Conservation (phyloP, 768 basidiomycete species). For the Collybia sp. region DNA sequence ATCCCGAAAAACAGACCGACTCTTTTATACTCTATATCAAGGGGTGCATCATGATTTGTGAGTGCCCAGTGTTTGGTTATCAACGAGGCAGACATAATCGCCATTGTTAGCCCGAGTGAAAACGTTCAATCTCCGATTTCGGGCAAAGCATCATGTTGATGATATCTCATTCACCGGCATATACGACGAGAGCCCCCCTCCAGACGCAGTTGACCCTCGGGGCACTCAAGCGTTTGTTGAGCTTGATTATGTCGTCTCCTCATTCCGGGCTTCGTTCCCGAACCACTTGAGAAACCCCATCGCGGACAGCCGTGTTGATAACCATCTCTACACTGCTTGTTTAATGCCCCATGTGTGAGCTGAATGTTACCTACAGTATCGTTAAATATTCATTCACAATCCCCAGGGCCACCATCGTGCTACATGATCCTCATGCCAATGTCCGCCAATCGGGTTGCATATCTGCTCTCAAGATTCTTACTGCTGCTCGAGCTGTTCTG, state of each 20-base stretch:
- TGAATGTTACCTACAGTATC: background rate
- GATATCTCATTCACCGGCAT: constrained; percentile 43
- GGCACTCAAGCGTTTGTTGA: constrained; percentile 60
- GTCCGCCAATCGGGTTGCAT: constrained; percentile 53
- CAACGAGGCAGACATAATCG: background rate
- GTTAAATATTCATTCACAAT: constrained; percentile 3
- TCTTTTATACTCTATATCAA: constrained; percentile 73
- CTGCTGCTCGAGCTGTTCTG: constrained; percentile 60
- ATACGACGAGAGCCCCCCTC: constrained; percentile 29
- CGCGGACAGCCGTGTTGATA: constrained; percentile 50
- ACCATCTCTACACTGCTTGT: constrained; percentile 49
- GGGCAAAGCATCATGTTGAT: constrained; percentile 54
- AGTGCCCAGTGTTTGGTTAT: constrained; percentile 8
- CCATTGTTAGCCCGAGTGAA: constrained; percentile 40
- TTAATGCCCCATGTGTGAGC: constrained; percentile 38
- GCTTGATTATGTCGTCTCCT: constrained; percentile 51
- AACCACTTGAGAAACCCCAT: constrained; percentile 52
- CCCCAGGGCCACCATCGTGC: constrained; percentile 56
- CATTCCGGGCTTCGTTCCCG: constrained; percentile 59
- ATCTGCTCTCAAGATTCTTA: constrained; percentile 65
- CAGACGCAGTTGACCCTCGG: constrained; percentile 53
- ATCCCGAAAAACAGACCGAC: constrained; percentile 61
- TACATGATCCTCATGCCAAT: constrained; percentile 76
- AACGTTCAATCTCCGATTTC: constrained; percentile 63
- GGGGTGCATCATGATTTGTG: constrained; percentile 58